Percentiles rank a stretch among this genome's conserved stretches.
phyloP scores from a whole-genome alignment of 148 eudicot species.

The Chenopodium formosanum region DNA sequence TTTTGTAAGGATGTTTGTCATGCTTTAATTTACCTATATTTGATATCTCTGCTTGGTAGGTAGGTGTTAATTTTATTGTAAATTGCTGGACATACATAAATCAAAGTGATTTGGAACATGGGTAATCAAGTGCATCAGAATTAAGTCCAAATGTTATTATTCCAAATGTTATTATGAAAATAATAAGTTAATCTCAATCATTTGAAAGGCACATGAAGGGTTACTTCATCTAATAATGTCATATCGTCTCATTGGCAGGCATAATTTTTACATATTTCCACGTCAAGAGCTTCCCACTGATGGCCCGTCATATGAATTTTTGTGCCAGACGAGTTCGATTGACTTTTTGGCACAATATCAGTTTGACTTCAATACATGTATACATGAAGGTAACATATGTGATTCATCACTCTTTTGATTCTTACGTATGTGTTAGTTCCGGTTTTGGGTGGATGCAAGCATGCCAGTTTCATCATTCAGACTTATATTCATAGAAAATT shows the following conservation, averaged over 20 bases:
- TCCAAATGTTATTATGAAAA: background rate
- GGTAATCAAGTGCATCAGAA: background rate
- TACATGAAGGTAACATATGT: slow-evolving; percentile 60
- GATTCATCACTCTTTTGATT: background rate
- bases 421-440: background rate
- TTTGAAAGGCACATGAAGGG: background rate
- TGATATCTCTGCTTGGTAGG: background rate
- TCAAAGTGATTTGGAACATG: background rate
- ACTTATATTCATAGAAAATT: background rate
- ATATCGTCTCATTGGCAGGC: slow-evolving; percentile 42
- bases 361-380: slow-evolving; percentile 91
- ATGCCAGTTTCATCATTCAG: background rate
- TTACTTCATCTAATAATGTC: background rate
- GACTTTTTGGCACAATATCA: slow-evolving; percentile 86
- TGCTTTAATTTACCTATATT: background rate
- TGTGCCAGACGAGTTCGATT: slow-evolving; percentile 85
- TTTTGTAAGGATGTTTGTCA: background rate
- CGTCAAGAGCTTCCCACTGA: slow-evolving; percentile 67
- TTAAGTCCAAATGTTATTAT: background rate
- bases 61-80: background rate
- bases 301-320: slow-evolving; percentile 64
- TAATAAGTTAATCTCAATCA: background rate
- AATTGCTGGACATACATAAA: background rate
- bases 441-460: background rate
- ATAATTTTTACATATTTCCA: slow-evolving; percentile 89